Evolutionary conservation across 768 basidiomycete species (phyloP).

Genomic region (Suillus plorans): DNA sequence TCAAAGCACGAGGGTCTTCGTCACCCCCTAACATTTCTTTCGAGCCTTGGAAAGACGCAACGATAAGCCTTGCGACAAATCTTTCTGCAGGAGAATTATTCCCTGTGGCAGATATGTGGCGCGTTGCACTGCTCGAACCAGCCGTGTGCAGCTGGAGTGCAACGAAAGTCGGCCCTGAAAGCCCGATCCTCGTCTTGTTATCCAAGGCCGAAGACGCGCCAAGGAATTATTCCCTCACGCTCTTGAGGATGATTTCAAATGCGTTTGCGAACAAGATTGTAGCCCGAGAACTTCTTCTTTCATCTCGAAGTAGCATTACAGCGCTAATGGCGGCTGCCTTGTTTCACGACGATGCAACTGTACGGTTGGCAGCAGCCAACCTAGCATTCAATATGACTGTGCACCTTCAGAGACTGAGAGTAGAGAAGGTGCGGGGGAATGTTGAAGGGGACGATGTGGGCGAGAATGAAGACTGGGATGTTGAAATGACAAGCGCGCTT

Average conservation of each 20-base stretch:
- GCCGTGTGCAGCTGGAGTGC: conserved; percentile 53
- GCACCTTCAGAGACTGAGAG: conserved; percentile 60
- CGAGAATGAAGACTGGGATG: conserved; percentile 80
- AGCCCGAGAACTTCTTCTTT: conserved; percentile 39
- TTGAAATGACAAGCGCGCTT: conserved; percentile 82
- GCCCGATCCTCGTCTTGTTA: conserved; percentile 48
- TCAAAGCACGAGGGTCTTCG: conserved; percentile 55
- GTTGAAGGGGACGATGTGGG: conserved; percentile 37
- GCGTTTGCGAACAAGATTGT: conserved; percentile 49
- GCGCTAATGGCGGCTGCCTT: conserved; percentile 63
- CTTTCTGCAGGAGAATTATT: conserved; percentile 64
- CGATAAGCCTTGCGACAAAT: conserved; percentile 38
- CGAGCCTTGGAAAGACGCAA: conserved; percentile 49
- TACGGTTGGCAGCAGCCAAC: conserved; percentile 81
- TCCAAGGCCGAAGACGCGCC: conserved; percentile 38
- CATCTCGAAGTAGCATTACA: conserved; percentile 40
- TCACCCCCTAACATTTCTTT: conserved; percentile 38
- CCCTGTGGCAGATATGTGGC: conserved; percentile 82
- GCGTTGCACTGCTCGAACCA: conserved; percentile 70
- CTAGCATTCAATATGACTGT: conserved; percentile 75
- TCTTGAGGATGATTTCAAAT: conserved; percentile 70
- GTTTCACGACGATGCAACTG: conserved; percentile 62
- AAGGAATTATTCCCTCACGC: conserved; percentile 63
- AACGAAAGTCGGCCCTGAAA: conserved; percentile 26
- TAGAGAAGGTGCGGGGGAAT: conserved; percentile 39